A percentile compares a stretch with the other conserved stretches of the same genome.
phyloP scores from a whole-genome alignment of 257 asterid genomes.

The Craterostigma plantagineum region DNA sequence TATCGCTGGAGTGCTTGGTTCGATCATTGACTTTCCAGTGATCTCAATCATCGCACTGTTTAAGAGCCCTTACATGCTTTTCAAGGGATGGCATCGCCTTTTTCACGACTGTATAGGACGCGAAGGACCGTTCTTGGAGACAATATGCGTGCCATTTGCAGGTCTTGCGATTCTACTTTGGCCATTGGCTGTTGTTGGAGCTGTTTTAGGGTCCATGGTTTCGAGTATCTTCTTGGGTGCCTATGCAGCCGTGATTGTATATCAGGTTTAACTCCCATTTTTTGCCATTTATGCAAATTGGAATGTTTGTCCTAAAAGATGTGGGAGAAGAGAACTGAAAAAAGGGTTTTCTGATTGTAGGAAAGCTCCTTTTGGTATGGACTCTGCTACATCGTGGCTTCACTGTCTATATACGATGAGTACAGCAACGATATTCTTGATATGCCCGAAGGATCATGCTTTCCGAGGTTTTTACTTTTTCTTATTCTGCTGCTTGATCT shows the following conservation, averaged over 20 bases:
- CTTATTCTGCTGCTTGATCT: no score
- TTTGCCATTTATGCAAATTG: not conserved
- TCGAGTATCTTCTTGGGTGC: conserved; percentile 74
- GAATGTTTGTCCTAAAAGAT: no score
- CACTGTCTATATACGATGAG: conserved; percentile 79
- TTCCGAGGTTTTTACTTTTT: conserved; percentile 44
- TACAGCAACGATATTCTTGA: conserved; percentile 90
- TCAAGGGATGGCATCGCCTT: conserved; percentile 86
- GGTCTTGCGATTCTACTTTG: conserved; percentile 90
- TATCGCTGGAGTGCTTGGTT: conserved; percentile 50
- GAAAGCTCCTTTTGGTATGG: conserved; percentile 81
- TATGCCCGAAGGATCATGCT: conserved; percentile 92
- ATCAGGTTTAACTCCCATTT: conserved; percentile 61
- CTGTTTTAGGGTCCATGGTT: conserved; percentile 54
- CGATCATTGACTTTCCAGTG: conserved; percentile 37
- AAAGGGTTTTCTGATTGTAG: conserved; percentile 42
- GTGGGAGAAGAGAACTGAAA: no score
- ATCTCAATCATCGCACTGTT: conserved; percentile 43
- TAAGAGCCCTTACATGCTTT: conserved; percentile 76
- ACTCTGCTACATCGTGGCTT: conserved; percentile 68
- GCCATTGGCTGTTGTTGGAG: conserved; percentile 92
- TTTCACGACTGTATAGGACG: conserved; percentile 92
- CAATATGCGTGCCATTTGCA: conserved; percentile 89
- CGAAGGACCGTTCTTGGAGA: conserved; percentile 93
- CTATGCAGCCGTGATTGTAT: conserved; percentile 76